Conservation (phyloP, 495 filamentous ascomycete genomes). For the Xylaria intraflava region DNA sequence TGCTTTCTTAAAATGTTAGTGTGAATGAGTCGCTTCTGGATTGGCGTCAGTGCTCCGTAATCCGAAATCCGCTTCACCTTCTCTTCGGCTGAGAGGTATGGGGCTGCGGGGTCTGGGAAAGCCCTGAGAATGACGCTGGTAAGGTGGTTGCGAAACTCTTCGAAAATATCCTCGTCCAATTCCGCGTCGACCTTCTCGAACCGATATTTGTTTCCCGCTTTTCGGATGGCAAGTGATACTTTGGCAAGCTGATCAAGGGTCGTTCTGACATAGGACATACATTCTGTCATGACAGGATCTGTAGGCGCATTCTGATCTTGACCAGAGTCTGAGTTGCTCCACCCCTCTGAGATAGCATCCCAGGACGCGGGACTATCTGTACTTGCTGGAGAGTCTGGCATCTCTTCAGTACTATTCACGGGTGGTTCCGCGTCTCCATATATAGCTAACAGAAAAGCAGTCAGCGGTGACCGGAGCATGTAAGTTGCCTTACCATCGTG, state of each 20-base stretch:
- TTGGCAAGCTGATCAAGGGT: slow-evolving; percentile 9
- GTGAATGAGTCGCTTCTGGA: slow-evolving; percentile 1
- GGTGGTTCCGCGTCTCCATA: neutral
- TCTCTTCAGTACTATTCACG: neutral
- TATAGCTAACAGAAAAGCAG: neutral
- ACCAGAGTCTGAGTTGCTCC: neutral
- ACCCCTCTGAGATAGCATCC: neutral
- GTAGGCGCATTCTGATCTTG: neutral
- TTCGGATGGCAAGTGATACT: slow-evolving; percentile 6
- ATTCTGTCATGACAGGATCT: neutral
- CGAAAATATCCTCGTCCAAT: slow-evolving; percentile 4
- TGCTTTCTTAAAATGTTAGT: neutral
- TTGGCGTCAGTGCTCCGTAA: neutral
- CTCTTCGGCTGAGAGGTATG: neutral
- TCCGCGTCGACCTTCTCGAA: slow-evolving; percentile 7
- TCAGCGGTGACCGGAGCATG: neutral
- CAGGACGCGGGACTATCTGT: neutral
- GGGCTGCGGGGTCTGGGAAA: neutral
- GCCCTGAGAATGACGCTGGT: slow-evolving; percentile 3
- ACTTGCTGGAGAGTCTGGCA: neutral
- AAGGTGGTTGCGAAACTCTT: slow-evolving; percentile 9
- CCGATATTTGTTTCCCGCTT: slow-evolving; percentile 8
- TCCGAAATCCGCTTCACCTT: neutral
- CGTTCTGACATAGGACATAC: slow-evolving; percentile 3
- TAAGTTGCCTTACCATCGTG: no score